Evolutionary conservation across 176 grass and related monocot genomes (phyloP).

Genomic region (Rhynchospora breviuscula): DNA sequence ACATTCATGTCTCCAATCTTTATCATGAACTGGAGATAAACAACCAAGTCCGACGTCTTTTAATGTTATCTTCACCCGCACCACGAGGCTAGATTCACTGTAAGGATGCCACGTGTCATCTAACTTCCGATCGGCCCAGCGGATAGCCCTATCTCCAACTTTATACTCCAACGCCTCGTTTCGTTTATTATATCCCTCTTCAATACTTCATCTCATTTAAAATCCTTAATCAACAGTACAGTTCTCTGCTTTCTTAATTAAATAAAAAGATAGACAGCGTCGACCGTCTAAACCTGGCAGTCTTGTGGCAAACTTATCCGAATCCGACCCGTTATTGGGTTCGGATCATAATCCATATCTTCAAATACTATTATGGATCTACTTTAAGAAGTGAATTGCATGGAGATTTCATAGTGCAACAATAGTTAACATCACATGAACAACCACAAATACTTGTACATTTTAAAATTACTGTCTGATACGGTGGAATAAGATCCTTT

Average conservation of each 20-base stretch:
- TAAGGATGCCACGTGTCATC: constrained; percentile 25
- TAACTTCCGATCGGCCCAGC: background rate
- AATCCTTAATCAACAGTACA: background rate
- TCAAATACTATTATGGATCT: background rate
- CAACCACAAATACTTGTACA: background rate
- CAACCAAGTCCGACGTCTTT: background rate
- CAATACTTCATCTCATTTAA: background rate
- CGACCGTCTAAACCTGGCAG: background rate
- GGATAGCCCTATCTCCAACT: constrained; percentile 32
- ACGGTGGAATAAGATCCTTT: background rate
- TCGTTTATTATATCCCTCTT: background rate
- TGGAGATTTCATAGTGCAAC: background rate
- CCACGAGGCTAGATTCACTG: constrained; percentile 27
- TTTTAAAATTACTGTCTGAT: background rate
- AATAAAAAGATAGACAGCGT: background rate
- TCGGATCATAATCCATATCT: background rate
- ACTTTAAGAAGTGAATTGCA: background rate
- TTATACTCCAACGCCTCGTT: constrained; percentile 4
- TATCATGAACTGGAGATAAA: background rate
- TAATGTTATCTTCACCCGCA: constrained; percentile 28
- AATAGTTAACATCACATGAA: background rate
- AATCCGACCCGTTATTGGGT: background rate
- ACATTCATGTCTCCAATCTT: background rate
- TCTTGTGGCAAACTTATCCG: constrained; percentile 17
- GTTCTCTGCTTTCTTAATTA: background rate